phyloP scores from a whole-genome alignment of 2,329 filamentous ascomycete genomes.

The Botrytis byssoidea region DNA sequence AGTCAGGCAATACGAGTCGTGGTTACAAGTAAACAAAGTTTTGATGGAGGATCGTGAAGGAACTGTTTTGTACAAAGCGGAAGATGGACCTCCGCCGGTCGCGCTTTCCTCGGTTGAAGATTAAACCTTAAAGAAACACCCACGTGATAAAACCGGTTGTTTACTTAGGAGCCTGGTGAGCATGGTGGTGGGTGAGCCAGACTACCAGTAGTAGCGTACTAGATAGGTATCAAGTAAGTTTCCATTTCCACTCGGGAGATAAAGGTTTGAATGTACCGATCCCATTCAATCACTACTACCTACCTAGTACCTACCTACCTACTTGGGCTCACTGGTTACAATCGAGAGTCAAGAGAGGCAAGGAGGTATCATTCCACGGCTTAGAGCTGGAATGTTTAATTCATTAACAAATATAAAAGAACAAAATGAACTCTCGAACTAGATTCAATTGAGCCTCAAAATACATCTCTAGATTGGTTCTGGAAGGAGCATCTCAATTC shows the following conservation, averaged over 20 bases:
- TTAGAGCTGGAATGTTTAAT: background rate
- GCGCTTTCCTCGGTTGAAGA: constrained; percentile 4
- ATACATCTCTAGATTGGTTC: background rate
- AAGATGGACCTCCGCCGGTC: background rate
- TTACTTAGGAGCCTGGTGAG: background rate
- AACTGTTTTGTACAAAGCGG: constrained; percentile 1
- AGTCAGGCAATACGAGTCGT: background rate
- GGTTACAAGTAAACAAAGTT: background rate
- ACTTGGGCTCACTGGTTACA: too few relatives aligned
- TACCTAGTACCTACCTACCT: too few relatives aligned
- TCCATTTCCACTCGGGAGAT: background rate
- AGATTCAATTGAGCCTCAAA: background rate
- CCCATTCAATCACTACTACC: background rate
- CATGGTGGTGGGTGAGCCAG: too few relatives aligned
- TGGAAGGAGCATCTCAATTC: background rate
- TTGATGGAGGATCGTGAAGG: background rate
- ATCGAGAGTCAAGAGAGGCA: background rate
- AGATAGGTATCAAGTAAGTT: too few relatives aligned
- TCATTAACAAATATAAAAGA: background rate
- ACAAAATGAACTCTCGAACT: background rate
- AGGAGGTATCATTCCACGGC: background rate
- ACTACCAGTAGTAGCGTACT: too few relatives aligned
- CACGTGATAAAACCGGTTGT: background rate
- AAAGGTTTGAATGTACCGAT: background rate
- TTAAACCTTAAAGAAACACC: background rate